A percentile compares a stretch with the other conserved stretches of the same genome.
These are phyloP conservation scores for Saccharomycopsis schoenii DNA, from an alignment of 805 yeast species.

Conservation along the genomic window DNA sequence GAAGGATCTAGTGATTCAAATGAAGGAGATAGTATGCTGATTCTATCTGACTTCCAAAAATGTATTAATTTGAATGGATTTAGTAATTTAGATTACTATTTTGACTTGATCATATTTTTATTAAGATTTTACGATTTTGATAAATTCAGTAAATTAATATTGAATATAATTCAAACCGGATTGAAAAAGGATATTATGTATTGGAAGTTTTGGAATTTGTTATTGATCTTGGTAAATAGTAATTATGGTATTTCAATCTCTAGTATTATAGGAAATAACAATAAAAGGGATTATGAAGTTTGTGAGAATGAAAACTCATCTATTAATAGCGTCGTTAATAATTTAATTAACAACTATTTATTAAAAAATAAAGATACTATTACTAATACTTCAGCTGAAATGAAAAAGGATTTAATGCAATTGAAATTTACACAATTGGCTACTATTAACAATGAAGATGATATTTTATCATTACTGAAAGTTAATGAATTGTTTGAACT, in stretches of 20 bases:
- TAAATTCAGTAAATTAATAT: conserved; percentile 2
- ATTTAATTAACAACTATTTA: not conserved
- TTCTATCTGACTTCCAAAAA: conserved; percentile 2
- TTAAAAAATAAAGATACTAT: not conserved
- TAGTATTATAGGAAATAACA: not conserved
- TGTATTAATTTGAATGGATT: conserved; percentile 11
- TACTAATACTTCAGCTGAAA: not conserved
- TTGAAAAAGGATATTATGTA: conserved; percentile 5
- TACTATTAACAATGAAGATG: conserved; percentile 52
- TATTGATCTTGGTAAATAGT: conserved; percentile 13
- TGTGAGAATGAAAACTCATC: not conserved
- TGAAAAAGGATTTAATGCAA: conserved; percentile 35
- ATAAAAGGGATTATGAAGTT: not conserved
- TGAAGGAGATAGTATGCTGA: not conserved
- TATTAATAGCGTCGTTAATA: not conserved
- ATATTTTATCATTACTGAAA: conserved; percentile 50
- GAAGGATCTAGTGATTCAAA: not conserved
- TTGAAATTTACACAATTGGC: conserved; percentile 69
- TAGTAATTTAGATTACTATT: conserved; percentile 7
- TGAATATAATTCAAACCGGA: conserved; percentile 5
- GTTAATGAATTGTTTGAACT: conserved; percentile 58
- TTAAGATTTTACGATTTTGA: conserved; percentile 11
- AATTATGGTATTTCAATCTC: conserved; percentile 8
- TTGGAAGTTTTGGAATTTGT: conserved; percentile 17
- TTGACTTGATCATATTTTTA: conserved; percentile 3